Base-by-base conservation (phyloP, 176 grass and related monocot genomes). In the Puya raimondii region DNA sequence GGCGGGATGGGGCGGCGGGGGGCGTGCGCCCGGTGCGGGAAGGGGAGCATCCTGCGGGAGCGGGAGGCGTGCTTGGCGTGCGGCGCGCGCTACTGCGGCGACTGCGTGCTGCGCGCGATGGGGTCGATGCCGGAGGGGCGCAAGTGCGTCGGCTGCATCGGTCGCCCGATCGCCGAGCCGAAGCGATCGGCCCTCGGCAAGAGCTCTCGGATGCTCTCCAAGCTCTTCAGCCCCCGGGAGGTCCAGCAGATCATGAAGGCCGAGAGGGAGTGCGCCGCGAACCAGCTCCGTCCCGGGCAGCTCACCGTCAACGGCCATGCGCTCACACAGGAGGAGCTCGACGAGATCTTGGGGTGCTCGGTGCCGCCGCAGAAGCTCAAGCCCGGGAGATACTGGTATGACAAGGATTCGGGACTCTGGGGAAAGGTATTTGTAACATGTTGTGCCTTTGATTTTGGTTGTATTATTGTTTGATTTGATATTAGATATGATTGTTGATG, bases 381-480 rank as follows among this genome's bases (percentile, higher is more conserved):
- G 53, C 75, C 75, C 3, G 75, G 75, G 65, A 63, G 66, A 47
- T 77, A 61, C 67, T 77, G 75, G 75, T 77, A 77, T 17, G 75
- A 77, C 66, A 77, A 77, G 22, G 75, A 77, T 77, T 77, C 75
- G 23, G 75, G 75, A 18, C 53, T 77, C 12, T 77, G 75, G 75
- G 75, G 75, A 18, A 77, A 77, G 75, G 75, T 77, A 33, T 18
- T 61, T 17, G 5, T n/a, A 9, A 20, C 5, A 22, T 61, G 9
- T 61, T 61, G 11, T 61, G 11, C 7, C 23, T 52, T 50, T 17
- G 12, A 17, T 51, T 51, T 2, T 25, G 49, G 23, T 17, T 51
- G 25, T 18, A 56, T 57, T 14, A 47, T 42, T 72, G 12, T 11
- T 72, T 58, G 23, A 14, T 23, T 51, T 12, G 16, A 49, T 15